Base-by-base conservation (phyloP, 352 stramenopile species). In the Nannochloropsis limnetica region DNA sequence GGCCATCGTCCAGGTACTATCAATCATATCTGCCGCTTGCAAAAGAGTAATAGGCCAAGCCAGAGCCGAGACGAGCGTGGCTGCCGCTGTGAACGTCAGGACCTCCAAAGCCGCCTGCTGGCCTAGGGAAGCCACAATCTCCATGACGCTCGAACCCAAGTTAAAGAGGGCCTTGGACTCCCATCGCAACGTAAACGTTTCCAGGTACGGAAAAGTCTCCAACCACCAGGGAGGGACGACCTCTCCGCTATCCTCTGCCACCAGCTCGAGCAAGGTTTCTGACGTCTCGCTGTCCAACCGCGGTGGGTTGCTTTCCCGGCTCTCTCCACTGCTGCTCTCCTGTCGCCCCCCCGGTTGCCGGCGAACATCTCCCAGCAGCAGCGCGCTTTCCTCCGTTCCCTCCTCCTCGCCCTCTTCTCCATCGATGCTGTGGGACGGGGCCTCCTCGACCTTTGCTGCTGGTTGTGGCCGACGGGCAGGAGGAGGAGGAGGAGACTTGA, bases 11-110 rank as follows among this genome's bases (percentile, higher is more conserved):
- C 31, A 45, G 6, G 29, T 37, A 67, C 22, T 81, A 68, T 81
- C 69, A 81, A 67, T 69, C 54, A 69, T 69, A 0, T 69, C 54
- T 11, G 54, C 54, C 20, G 54, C 54, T 69, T 69, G 54, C 54
- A 69, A 28, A 22, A 69, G 54, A 11, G 54, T 69, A 28, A 69
- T 69, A 69, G 54, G 54, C 54, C 54, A 69, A 5, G 54, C 54
- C 20, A 69, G 54, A 28, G 54, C 54, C 20, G 54, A 69, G 54
- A 69, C 54, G 8, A 69, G 54, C 20, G 54, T 28, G 23, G 54
- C 54, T 15, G 54, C 54, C 54, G 54, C 54, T 22, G 54, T 69
- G 23, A 69, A 69, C 6, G 54, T 69, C 54, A 69, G 23, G 20
- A 69, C 54, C 23, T 69, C 54, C 54, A 69, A 69, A 6, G 54